phyloP scores from a whole-genome alignment of 108 stramenopile species.

The Fragilariopsis cylindrus region DNA sequence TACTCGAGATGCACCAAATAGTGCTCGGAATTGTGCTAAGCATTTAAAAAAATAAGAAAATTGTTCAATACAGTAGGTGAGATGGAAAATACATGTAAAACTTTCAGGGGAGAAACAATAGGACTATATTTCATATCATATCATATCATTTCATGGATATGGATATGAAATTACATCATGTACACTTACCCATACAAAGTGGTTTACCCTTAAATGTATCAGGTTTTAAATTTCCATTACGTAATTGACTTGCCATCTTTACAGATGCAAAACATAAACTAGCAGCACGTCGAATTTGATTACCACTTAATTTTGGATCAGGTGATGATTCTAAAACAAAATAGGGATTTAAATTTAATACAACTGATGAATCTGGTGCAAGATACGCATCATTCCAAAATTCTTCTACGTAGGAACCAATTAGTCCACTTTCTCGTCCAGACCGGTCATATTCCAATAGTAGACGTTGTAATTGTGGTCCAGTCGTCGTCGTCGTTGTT shows the following conservation, averaged over 20 bases:
- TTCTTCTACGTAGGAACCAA: constrained; percentile 83
- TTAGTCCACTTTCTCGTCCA: constrained; percentile 43
- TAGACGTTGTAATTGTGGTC: constrained; percentile 66
- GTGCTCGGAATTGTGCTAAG: constrained; percentile 35
- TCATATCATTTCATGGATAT: no score
- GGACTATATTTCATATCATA: no score
- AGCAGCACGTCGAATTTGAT: constrained; percentile 72
- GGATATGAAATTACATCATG: constrained; percentile 15
- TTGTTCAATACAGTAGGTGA: not conserved
- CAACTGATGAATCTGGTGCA: constrained; percentile 76
- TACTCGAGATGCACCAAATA: constrained; percentile 67
- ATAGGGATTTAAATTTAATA: constrained; percentile 88
- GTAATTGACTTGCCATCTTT: constrained; percentile 67
- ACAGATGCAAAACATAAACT: constrained; percentile 68
- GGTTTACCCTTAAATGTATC: constrained; percentile 71
- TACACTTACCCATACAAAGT: constrained; percentile 79
- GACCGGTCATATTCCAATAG: constrained; percentile 69
- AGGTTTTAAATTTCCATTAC: constrained; percentile 62
- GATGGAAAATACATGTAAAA: no score
- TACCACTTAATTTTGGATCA: constrained; percentile 71
- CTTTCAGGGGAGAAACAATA: no score
- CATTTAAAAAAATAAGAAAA: not conserved
- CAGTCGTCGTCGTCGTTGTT: constrained; percentile 24
- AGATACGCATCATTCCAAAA: constrained; percentile 89
- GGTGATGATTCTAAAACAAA: constrained; percentile 86